phyloP scores from a whole-genome alignment of 768 basidiomycete species.

The Terana coerulea region DNA sequence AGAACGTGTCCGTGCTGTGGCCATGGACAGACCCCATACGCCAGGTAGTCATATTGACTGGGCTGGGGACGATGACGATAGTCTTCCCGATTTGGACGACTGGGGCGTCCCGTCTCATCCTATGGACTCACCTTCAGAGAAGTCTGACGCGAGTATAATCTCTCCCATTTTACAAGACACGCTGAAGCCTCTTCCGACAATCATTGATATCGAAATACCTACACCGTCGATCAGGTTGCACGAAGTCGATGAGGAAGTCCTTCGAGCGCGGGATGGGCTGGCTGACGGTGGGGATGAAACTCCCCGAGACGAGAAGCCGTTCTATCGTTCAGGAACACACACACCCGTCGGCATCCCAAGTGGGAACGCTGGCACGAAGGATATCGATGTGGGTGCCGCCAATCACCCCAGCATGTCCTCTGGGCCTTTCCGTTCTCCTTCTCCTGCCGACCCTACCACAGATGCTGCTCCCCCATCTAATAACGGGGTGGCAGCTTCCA shows the following conservation, averaged over 20 bases:
- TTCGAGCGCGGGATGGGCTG: neutral
- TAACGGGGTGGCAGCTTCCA: too few species aligned
- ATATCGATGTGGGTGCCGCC: too few species aligned
- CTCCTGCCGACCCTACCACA: too few species aligned
- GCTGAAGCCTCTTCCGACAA: slow-evolving; percentile 57
- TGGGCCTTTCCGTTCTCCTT: too few species aligned
- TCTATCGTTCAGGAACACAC: too few species aligned
- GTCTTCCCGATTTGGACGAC: slow-evolving; percentile 78
- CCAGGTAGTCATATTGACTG: slow-evolving; percentile 84
- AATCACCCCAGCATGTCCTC: too few species aligned
- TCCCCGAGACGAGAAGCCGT: slow-evolving; percentile 10
- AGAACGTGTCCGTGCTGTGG: slow-evolving; percentile 69
- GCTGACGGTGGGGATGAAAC: slow-evolving; percentile 10
- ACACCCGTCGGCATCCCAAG: too few species aligned
- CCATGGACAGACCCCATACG: slow-evolving; percentile 66
- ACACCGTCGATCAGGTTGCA: slow-evolving; percentile 11
- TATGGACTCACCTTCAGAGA: neutral
- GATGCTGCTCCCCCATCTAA: too few species aligned
- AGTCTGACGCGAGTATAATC: slow-evolving; percentile 29
- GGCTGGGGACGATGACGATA: slow-evolving; percentile 83
- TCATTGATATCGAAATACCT: slow-evolving; percentile 19
- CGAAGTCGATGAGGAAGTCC: slow-evolving; percentile 2
- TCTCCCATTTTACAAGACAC: slow-evolving; percentile 68
- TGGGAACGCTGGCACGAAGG: too few species aligned
- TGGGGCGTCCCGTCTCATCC: slow-evolving; percentile 62